Evolutionary conservation across 495 filamentous ascomycete genomes (phyloP), one percentile per base, ranked within the genome.

Genomic region (Penicillium lividum): DNA sequence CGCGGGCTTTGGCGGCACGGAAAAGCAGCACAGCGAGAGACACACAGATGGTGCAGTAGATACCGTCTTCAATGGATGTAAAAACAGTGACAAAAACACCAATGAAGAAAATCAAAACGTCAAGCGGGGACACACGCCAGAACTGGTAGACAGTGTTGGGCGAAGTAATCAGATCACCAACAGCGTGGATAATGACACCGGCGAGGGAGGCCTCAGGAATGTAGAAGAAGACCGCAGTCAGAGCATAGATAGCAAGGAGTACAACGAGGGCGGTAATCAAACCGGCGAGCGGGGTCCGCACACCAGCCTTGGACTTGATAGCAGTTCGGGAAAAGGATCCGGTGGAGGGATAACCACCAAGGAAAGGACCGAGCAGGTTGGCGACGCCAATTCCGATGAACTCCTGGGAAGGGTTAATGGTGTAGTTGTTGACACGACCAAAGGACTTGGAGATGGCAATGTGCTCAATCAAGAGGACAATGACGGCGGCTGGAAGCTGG

Each of bases 371-470:
- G 2, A 98, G 81, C 34, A 98, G 78, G 70, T 98, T 98, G 18
- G 87, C 89, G 8, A 98, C 82, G 48, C 94, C 94, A 66, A 98
- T 98, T 27, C 90, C 95, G 27, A 98, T 89, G 76, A 98, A 85
- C 66, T 98, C 94, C 69, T 98, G 94, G 0, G 93, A 97, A 3
- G 94, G 95, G 60, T 98, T 85, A 72, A 98, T 97, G n/a, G 86
- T 90, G 74, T 98, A 98, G 76, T 97, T 97, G 77, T 97, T 97
- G 62, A 98, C 82, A 44, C 94, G 84, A 5, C 94, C 94, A 58
- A 98, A 98, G 0, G 94, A 98, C 73, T 98, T 98, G 34, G 93
- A 91, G 59, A 98, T 98, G n/a, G 95, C 89, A 62, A 94, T 93
- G 68, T 95, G 91, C 72, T 98, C 94, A 63, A 98, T 97, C 46